Evolutionary conservation across 257 asterid genomes (phyloP), one percentile per base, ranked within the genome.

Genomic region (Solanum bulbocastanum): DNA sequence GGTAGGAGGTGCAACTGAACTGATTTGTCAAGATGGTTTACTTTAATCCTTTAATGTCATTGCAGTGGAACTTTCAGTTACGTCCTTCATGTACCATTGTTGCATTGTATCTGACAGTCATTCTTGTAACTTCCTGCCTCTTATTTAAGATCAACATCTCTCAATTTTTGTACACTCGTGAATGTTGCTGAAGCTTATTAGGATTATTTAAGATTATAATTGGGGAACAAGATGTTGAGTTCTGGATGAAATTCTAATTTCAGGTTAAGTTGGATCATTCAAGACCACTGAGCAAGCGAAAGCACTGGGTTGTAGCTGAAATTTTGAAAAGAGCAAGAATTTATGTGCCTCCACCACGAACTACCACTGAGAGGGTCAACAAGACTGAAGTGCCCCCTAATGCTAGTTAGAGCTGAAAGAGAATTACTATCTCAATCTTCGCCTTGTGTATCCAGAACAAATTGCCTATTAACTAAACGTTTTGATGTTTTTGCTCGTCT

Each of bases 211-310:
- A 18, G 10, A 52, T 52, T 52, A 52, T 52, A 52, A 52, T 52
- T 52, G 62, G 62, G 10, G 84, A 42, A 78, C 23, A 3, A 44
- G 85, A 79, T 27, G 6, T 8, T 79, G 27, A 79, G 30, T 30
- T 15, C 0, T 18, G 30, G 12, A 82, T 82, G 20, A 46, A 82
- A 82, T 62, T 86, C 18, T 5, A 8, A 56, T 84, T 92, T 87
- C 95, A 96, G 98, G 98, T 94, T 87, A 94, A 87, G 88, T 88
- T 96, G 93, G 98, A 95, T 86, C 95, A 96, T 46, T 95, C 98
- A 86, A 93, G 97, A 90, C 99, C 99, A 44, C 56, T 96, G 78
- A 96, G 99, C 98, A 96, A 95, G 91, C 91, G 88, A 23, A 96
- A 96, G 90, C 85, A 87, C 44, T 96, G 99, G 98, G 71, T 92